These are phyloP conservation scores for Neofusicoccum parvum DNA, from an alignment of 2,329 filamentous ascomycete species.

Conservation along the genomic window DNA sequence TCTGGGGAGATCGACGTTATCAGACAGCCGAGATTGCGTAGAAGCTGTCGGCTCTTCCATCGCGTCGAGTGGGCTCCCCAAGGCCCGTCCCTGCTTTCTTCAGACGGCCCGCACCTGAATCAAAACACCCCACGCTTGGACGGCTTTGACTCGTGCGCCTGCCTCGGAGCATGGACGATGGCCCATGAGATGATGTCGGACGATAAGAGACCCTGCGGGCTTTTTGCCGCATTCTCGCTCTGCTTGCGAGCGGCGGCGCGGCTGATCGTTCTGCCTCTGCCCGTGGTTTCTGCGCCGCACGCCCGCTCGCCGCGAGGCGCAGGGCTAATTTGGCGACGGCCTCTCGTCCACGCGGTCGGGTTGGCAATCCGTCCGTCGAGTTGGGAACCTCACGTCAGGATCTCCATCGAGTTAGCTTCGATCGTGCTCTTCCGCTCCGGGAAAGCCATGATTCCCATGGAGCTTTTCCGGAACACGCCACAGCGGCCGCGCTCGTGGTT, in stretches of 20 bases:
- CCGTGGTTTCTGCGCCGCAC: neutral
- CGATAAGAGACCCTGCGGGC: constrained; percentile 7
- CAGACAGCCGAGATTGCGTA: constrained; percentile 35
- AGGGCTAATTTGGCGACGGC: constrained; percentile 5
- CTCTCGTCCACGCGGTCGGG: constrained; percentile 9
- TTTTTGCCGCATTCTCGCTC: neutral
- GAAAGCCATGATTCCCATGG: constrained; percentile 17
- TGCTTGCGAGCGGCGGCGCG: neutral
- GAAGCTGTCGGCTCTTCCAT: constrained; percentile 37
- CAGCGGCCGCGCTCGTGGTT: constrained; percentile 19
- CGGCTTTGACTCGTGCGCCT: constrained; percentile 28
- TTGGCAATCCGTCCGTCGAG: constrained; percentile 13
- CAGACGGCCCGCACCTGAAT: constrained; percentile 32
- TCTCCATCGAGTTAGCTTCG: constrained; percentile 11
- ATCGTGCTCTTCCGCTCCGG: constrained; percentile 20
- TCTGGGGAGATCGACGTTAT: constrained; percentile 35
- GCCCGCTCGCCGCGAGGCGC: neutral
- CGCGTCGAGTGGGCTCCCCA: constrained; percentile 22
- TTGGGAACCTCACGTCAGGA: constrained; percentile 8
- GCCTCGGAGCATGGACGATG: neutral
- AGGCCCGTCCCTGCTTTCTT: constrained; percentile 17
- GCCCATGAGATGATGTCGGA: constrained; percentile 8
- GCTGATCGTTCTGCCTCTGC: neutral
- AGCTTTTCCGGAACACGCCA: constrained; percentile 18
- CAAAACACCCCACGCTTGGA: constrained; percentile 21